Evolutionary conservation across 495 filamentous ascomycete species (phyloP).

Genomic region (Xeromyces bisporus): DNA sequence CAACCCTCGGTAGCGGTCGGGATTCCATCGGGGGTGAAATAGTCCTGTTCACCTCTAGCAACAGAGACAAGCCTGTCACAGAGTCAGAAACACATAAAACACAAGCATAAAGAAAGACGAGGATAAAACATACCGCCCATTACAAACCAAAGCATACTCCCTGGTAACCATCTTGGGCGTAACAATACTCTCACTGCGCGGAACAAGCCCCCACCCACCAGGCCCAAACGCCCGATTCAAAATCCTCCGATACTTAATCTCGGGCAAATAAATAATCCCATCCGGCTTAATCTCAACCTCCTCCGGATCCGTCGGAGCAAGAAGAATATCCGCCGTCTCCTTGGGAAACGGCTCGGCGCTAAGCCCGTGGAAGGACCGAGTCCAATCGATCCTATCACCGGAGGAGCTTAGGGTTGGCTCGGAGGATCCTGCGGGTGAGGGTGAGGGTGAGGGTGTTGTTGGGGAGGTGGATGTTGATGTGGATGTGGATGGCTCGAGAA

Average conservation of each 20-base stretch:
- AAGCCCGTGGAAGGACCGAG: conserved; percentile 80
- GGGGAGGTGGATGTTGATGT: too few relatives aligned
- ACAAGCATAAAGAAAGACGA: too few relatives aligned
- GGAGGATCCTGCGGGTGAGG: too few relatives aligned
- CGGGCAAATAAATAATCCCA: conserved; percentile 88
- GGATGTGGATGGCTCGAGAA: too few relatives aligned
- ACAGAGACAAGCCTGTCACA: conserved; percentile 82
- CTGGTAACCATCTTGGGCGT: conserved; percentile 76
- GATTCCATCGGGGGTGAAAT: conserved; percentile 81
- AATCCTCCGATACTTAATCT: conserved; percentile 95
- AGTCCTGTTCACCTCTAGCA: conserved; percentile 86
- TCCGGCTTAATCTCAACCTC: conserved; percentile 96
- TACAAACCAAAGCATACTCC: conserved; percentile 83
- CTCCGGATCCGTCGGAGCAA: conserved; percentile 44
- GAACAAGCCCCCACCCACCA: conserved; percentile 87
- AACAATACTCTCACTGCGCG: conserved; percentile 78
- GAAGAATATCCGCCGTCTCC: conserved; percentile 56
- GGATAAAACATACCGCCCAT: conserved; percentile 54
- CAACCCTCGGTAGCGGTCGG: conserved; percentile 95
- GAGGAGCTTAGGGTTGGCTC: too few relatives aligned
- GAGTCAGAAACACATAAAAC: too few relatives aligned
- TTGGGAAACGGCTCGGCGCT: conserved; percentile 56
- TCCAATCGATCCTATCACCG: conserved; percentile 87
- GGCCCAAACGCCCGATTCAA: conserved; percentile 86
- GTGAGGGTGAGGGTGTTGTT: too few relatives aligned